Evolutionary conservation across 192 early-diverging fungal genomes (phyloP), one percentile per base, ranked within the genome.

Genomic region (Linnemannia schmuckeri): DNA sequence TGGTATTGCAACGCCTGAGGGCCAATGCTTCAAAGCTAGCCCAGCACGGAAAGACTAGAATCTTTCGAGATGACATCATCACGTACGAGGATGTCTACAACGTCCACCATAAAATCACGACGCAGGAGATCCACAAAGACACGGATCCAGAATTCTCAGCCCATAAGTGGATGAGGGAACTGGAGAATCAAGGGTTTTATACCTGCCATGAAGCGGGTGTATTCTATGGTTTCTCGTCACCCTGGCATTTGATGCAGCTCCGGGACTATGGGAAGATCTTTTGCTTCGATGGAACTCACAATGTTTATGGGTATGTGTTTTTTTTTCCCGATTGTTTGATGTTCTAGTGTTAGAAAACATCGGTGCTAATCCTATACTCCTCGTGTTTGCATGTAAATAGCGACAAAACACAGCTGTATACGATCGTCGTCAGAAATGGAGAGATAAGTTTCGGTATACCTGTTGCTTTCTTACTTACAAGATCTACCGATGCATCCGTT

Each of bases 231-330:
- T 80, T 80, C 55, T 72, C 78, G 5, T 73, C 70, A 7, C 37
- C 22, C 5, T 79, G 70, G 78, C 78, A 79, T 18, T 27, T 79
- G 24, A 54, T 73, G 44, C 70, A 79, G 27, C 47, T 79, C 10
- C 10, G 35, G 54, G 38, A 4, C 8, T 35, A 33, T 10, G 78
- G 78, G 9, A 18, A 38, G 6, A 38, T 73, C 24, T 22, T 79
- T 9, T 79, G 70, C 35, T 79, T 72, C 24, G 78, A 72, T 73
- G 78, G 70, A 1, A 79, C 54, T 41, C 61, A 79, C 27, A 6
- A 79, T 42, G 38, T 38, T 15, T 79, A n/a, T 30, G 49, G 70
- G 78, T 73, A 61, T 41, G 78, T 33, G 4, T 72, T 49, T 15
- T 12, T 38, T 72, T 61, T n/a, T n/a, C 37, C 18, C 20, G 6